Evolutionary conservation across 1,284 basidiomycete genomes (phyloP).

Genomic region (Earliella scabrosa): DNA sequence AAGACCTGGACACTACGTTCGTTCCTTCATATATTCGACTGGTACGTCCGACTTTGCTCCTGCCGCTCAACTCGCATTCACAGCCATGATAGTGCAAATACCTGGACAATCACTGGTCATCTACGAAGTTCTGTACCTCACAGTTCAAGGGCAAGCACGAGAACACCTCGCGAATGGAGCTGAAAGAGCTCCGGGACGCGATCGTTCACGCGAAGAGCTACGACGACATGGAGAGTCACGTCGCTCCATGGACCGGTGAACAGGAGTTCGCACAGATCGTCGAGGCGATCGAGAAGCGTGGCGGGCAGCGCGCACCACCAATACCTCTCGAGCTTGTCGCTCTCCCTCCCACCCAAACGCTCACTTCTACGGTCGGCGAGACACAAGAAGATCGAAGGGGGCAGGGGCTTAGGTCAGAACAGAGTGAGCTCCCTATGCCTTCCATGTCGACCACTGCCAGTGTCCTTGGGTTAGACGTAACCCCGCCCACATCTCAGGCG

Average conservation of each 20-base stretch:
- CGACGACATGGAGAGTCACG: conserved; percentile 60
- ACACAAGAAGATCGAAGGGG: no score
- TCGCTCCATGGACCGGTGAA: conserved; percentile 60
- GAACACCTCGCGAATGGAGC: conserved; percentile 57
- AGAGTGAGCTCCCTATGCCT: no score
- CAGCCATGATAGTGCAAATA: conserved; percentile 67
- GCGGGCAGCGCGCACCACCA: conserved; percentile 25
- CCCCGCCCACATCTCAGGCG: not conserved
- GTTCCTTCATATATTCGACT: conserved; percentile 80
- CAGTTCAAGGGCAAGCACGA: conserved; percentile 76
- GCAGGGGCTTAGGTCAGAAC: no score
- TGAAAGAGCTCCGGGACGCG: conserved; percentile 57
- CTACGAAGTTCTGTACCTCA: conserved; percentile 91
- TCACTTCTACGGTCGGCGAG: not conserved
- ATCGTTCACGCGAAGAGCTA: conserved; percentile 72
- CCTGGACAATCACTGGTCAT: conserved; percentile 79
- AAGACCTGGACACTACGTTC: conserved; percentile 73
- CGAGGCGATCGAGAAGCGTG: conserved; percentile 53
- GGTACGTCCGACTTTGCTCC: conserved; percentile 46
- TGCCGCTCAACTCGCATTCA: no score
- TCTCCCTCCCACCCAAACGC: not conserved
- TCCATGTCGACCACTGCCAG: no score
- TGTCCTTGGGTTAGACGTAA: conserved; percentile 8
- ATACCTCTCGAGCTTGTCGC: conserved; percentile 16
- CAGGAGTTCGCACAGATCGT: conserved; percentile 64